Percentiles rank a stretch among this genome's conserved stretches.
These are phyloP conservation scores for Dactylis glomerata DNA, from an alignment of 176 grass and related monocot genomes.

Conservation along the genomic window DNA sequence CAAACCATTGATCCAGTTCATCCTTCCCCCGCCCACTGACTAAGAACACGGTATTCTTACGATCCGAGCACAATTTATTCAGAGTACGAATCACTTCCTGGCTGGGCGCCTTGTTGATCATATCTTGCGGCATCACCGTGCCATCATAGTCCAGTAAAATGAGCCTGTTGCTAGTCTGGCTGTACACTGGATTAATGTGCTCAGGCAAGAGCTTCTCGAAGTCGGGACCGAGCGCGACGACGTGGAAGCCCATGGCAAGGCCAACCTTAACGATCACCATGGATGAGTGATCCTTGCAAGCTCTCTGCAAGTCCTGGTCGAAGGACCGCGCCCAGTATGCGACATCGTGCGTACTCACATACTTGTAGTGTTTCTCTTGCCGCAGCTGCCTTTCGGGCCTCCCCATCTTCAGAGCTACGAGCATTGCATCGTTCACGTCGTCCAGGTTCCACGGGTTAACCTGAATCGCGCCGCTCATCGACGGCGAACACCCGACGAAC, in stretches of 20 bases:
- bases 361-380: conserved; percentile 66
- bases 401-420: conserved; percentile 28
- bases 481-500: conserved; percentile 64
- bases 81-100: conserved; percentile 45
- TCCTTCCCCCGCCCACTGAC: conserved; percentile 58
- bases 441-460: conserved; percentile 68
- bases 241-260: conserved; percentile 51
- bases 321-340: conserved; percentile 54
- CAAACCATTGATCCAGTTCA: conserved; percentile 53
- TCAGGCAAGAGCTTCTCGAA: conserved; percentile 58
- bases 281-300: conserved; percentile 42
- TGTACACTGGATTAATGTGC: conserved; percentile 40
- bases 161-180: conserved; percentile 36
- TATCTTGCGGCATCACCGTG: conserved; percentile 40
- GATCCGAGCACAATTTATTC: conserved; percentile 49
- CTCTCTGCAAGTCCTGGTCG: conserved; percentile 53
- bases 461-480: conserved; percentile 54
- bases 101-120: conserved; percentile 49
- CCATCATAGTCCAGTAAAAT: conserved; percentile 73
- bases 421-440: conserved; percentile 40
- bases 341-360: conserved; percentile 56
- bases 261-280: conserved; percentile 45
- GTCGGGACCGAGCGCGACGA: conserved; percentile 45
- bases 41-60: conserved; percentile 48
- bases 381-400: conserved; percentile 40